Evolutionary conservation across 1,284 basidiomycete genomes (phyloP), one percentile per base, ranked within the genome.

Genomic region (Tilletia setariae): DNA sequence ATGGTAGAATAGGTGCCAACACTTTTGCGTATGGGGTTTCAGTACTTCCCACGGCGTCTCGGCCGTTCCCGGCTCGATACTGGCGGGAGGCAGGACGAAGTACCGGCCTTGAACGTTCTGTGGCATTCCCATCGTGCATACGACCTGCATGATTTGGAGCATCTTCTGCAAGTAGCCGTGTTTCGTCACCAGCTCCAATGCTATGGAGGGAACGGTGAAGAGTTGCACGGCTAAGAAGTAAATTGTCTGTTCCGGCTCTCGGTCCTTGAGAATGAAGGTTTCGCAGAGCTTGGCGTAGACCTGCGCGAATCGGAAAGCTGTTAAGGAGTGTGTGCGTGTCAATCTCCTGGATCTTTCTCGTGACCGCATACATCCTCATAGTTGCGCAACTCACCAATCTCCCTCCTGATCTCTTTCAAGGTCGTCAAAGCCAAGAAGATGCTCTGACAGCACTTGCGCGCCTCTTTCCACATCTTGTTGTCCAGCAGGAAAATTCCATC

Each of bases 341-440:
- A 35, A 63, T 63, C 11, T 53, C 23, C 11, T 19, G n/a, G 43
- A 44, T 44, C 43, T 9, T 44, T 44, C 43, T 44, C 11, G 28
- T 64, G 21, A 62, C 25, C 43, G 49, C 28, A 46, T 46, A 30
- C 25, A 30, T n/a, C 8, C 1, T 42, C 8, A 3, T 28, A 43
- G 9, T 21, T 2, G 25, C 19, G 63, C 56, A 9, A 85, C 86
- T 72, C 75, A 90, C 92, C 90, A 70, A 94, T 85, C 35, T 88
- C 88, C 23, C 91, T 84, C 79, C 91, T 93, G 79, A 93, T 89
- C 49, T 88, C 87, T 66, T 88, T 89, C 11, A 92, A 83, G 2
- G 88, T 89, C 25, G 94, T 86, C 11, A 93, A 83, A 7, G 90
- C 88, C 2, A 91, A 90, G 71, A 92, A 91, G 19, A 93, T 86